Conservation (phyloP, 2,329 filamentous ascomycete species). For the Lachnellula subtilissima region DNA sequence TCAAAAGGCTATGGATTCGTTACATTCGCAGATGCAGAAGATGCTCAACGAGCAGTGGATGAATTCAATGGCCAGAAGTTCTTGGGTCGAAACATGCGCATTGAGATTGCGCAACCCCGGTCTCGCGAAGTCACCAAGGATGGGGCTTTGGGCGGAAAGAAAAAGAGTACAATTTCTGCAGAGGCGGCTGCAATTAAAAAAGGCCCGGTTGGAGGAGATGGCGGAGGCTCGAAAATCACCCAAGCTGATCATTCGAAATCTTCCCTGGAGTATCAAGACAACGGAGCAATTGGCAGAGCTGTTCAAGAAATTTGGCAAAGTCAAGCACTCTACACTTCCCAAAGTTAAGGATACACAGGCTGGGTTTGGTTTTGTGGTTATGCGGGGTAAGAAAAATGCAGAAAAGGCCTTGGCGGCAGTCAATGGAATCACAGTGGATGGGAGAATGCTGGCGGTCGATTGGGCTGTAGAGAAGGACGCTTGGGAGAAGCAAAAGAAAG, state of each 20-base stretch:
- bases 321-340: conserved; percentile 82
- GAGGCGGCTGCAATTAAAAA: conserved; percentile 41
- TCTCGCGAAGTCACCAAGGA: conserved; percentile 60
- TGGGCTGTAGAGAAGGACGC: conserved; percentile 91
- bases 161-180: conserved; percentile 30
- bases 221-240: conserved; percentile 58
- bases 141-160: conserved; percentile 35
- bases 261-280: conserved; percentile 93
- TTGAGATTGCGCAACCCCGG: conserved; percentile 84
- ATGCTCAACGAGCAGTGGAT: conserved; percentile 74
- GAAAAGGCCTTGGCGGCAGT: conserved; percentile 79
- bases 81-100: conserved; percentile 73
- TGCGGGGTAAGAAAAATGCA: conserved; percentile 84
- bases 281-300: conserved; percentile 72
- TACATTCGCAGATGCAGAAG: conserved; percentile 89
- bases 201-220: conserved; percentile 55
- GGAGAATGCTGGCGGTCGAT: conserved; percentile 84
- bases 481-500: conserved; percentile 64
- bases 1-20: conserved; percentile 96
- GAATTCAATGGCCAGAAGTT: conserved; percentile 76
- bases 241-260: conserved; percentile 83
- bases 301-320: conserved; percentile 85
- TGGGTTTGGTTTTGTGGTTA: conserved; percentile 89
- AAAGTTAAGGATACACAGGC: conserved; percentile 65
- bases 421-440: conserved; percentile 88